Evolutionary conservation across 192 early-diverging fungal species (phyloP).

Genomic region (Gonapodya sp.): DNA sequence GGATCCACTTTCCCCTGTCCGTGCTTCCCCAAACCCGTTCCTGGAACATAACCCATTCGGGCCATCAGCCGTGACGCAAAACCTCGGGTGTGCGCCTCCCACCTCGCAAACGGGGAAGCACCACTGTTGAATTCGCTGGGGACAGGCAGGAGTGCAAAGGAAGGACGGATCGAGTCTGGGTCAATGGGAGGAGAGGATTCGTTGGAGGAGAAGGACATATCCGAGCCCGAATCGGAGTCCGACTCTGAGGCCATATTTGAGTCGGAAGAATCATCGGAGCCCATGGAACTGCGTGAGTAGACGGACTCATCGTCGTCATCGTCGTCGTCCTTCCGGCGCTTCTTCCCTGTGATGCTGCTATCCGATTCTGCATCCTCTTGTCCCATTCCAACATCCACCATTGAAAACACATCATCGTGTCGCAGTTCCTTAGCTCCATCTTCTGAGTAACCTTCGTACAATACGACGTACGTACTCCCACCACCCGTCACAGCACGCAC

Average conservation of each 20-base stretch:
- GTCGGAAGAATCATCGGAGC: neutral
- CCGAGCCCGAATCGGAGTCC: neutral
- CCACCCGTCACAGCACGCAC: neutral
- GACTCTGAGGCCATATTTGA: neutral
- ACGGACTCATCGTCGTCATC: neutral
- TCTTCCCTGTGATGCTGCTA: neutral
- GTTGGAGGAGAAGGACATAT: neutral
- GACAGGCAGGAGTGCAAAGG: neutral
- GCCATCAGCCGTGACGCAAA: neutral
- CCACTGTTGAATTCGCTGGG: neutral
- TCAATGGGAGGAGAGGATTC: no score
- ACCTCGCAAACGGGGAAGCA: neutral
- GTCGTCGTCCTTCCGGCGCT: neutral
- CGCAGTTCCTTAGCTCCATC: neutral
- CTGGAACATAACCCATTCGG: neutral
- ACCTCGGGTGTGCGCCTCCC: conserved; percentile 8
- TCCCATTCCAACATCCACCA: neutral
- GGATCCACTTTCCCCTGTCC: neutral
- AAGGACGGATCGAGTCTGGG: neutral
- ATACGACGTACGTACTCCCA: neutral
- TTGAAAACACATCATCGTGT: neutral
- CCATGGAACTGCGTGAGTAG: neutral
- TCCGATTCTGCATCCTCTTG: neutral
- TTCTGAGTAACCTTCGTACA: neutral
- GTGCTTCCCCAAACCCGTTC: neutral